These are phyloP conservation scores for Aspergillus affinis DNA, from an alignment of 495 filamentous ascomycete genomes.

Conservation along the genomic window DNA sequence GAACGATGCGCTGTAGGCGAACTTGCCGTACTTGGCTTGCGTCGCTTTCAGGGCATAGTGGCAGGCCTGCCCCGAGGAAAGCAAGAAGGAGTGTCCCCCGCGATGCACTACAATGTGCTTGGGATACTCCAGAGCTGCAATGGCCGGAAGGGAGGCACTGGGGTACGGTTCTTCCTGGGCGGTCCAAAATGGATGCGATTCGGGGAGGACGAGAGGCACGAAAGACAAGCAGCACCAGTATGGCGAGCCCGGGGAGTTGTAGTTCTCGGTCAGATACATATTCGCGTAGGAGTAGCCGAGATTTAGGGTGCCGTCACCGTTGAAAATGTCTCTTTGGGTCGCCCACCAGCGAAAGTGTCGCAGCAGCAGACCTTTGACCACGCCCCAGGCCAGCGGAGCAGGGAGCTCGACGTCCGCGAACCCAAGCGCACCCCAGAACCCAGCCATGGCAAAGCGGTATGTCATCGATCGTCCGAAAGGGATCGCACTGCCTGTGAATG, in stretches of 20 bases:
- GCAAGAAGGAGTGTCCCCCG: constrained; percentile 67
- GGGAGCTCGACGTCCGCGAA: constrained; percentile 74
- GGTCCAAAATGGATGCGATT: constrained; percentile 73
- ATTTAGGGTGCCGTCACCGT: constrained; percentile 67
- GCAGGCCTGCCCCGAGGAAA: constrained; percentile 74
- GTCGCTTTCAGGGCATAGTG: constrained; percentile 77
- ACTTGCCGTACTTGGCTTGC: constrained; percentile 78
- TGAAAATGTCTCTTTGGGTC: constrained; percentile 70
- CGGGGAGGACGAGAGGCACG: constrained; percentile 65
- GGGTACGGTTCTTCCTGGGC: constrained; percentile 62
- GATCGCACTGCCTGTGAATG: constrained; percentile 47
- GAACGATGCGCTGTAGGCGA: constrained; percentile 73
- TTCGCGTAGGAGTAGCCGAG: constrained; percentile 79
- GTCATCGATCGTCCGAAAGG: constrained; percentile 76
- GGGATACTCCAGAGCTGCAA: constrained; percentile 62
- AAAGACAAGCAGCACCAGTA: constrained; percentile 82
- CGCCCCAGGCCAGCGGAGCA: constrained; percentile 68
- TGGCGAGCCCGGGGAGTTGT: constrained; percentile 70
- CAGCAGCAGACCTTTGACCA: constrained; percentile 72
- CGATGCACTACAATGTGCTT: constrained; percentile 63
- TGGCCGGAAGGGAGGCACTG: constrained; percentile 47
- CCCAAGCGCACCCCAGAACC: constrained; percentile 75
- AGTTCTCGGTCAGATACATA: constrained; percentile 78
- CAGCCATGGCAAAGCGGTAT: constrained; percentile 79
- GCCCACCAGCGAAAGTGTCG: constrained; percentile 79